Conservation (phyloP, 257 asterid species). For the Solanum lignicaule region DNA sequence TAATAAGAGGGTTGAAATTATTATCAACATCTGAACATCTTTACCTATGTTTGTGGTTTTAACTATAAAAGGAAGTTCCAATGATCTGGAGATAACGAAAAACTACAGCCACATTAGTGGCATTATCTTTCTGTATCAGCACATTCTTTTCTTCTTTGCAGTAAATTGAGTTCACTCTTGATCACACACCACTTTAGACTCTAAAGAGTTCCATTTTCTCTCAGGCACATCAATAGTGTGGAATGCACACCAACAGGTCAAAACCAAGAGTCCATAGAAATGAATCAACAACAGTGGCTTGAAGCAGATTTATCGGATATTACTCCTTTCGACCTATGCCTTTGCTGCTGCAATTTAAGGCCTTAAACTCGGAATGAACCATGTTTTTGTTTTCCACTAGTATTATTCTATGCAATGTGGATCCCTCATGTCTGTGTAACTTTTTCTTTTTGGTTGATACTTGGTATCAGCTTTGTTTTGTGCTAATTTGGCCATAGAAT, state of each 20-base stretch:
- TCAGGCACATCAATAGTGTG: slow-evolving; percentile 82
- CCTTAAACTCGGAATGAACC: neutral
- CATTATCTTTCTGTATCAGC: neutral
- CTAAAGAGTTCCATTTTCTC: neutral
- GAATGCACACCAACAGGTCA: slow-evolving; percentile 2
- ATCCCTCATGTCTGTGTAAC: neutral
- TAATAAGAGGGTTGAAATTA: neutral
- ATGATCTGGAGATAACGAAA: neutral
- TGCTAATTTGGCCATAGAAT: neutral
- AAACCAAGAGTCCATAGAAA: no score
- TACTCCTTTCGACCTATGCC: neutral
- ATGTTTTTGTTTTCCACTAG: neutral
- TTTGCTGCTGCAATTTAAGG: neutral
- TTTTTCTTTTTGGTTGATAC: neutral
- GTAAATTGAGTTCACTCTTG: neutral
- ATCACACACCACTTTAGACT: neutral
- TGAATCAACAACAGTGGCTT: neutral
- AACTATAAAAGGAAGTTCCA: neutral
- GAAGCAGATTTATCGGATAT: neutral
- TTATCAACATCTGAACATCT: neutral
- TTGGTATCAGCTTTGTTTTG: neutral
- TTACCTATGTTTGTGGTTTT: neutral
- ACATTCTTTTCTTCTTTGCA: neutral
- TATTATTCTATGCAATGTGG: neutral
- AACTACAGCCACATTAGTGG: neutral